A percentile compares a stretch with the other conserved stretches of the same genome.
Evolutionary conservation across 1,139 yeast genomes (phyloP).

Genomic region (Geotrichum europaeum): DNA sequence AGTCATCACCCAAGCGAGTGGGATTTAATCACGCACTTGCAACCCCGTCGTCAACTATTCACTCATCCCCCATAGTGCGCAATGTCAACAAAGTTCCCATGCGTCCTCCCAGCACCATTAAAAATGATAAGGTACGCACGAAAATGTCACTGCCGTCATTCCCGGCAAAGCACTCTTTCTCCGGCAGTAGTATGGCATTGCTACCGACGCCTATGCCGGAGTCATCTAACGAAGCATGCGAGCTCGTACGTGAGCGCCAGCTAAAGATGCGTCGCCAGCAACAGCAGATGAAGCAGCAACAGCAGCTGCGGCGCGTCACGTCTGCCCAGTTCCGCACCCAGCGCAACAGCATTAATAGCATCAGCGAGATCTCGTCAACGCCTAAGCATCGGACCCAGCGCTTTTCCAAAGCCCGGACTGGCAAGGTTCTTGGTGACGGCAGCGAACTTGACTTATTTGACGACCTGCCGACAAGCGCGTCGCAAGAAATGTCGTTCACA

Average conservation of each 20-base stretch:
- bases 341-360: too few relatives aligned
- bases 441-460: constrained; percentile 32
- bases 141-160: constrained; percentile 14
- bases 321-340: constrained; percentile 9
- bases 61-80: background rate
- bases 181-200: background rate
- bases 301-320: constrained; percentile 7
- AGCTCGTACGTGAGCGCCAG: background rate
- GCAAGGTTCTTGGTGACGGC: constrained; percentile 31
- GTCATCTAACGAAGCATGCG: constrained; percentile 13
- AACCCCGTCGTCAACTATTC: background rate
- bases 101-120: constrained; percentile 2
- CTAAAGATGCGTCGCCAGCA: background rate
- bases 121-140: constrained; percentile 11
- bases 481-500: constrained; percentile 18
- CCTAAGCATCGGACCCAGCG: constrained; percentile 14
- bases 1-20: background rate
- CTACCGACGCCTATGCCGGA: constrained; percentile 2
- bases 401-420: constrained; percentile 20
- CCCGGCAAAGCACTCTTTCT: constrained; percentile 1
- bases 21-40: background rate
- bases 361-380: constrained; percentile 3
- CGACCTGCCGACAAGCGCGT: constrained; percentile 28
- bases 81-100: background rate
- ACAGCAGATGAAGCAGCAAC: background rate